These are phyloP conservation scores for Saccharomycopsis olivae DNA, from an alignment of 805 yeast genomes.

Conservation along the genomic window DNA sequence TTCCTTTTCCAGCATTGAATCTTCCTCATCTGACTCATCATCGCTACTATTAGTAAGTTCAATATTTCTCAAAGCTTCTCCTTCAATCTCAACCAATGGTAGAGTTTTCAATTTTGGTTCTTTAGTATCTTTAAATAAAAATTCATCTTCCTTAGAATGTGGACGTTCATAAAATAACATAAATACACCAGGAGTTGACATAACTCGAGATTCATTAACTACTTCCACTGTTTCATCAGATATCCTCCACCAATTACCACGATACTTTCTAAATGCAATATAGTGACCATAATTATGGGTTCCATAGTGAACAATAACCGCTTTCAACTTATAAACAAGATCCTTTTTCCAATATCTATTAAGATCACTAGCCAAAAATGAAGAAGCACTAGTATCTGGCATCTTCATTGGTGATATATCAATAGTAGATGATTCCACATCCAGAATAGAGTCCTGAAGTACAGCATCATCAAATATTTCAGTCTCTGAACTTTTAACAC, in stretches of 20 bases:
- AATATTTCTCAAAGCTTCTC: background rate
- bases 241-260: constrained; percentile 93
- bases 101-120: constrained; percentile 4
- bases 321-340: constrained; percentile 59
- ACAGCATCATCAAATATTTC: constrained; percentile 6
- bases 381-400: constrained; percentile 18
- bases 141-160: constrained; percentile 24
- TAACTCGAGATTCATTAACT: constrained; percentile 71
- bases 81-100: background rate
- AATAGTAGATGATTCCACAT: background rate
- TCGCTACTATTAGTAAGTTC: no score
- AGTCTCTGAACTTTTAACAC: constrained; percentile 4
- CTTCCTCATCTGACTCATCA: background rate
- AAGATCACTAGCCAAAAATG: constrained; percentile 28
- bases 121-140: constrained; percentile 14
- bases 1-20: background rate
- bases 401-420: background rate
- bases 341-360: constrained; percentile 6
- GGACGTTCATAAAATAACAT: constrained; percentile 81
- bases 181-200: constrained; percentile 76
- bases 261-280: constrained; percentile 69
- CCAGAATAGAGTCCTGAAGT: constrained; percentile 3
- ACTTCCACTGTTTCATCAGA: constrained; percentile 83
- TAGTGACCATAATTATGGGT: constrained; percentile 98
- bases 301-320: constrained; percentile 89